A percentile compares a stretch with the other conserved stretches of the same genome.
Conservation (phyloP, 139 green algal genomes). For the Chlamydomonas asymmetrica region DNA sequence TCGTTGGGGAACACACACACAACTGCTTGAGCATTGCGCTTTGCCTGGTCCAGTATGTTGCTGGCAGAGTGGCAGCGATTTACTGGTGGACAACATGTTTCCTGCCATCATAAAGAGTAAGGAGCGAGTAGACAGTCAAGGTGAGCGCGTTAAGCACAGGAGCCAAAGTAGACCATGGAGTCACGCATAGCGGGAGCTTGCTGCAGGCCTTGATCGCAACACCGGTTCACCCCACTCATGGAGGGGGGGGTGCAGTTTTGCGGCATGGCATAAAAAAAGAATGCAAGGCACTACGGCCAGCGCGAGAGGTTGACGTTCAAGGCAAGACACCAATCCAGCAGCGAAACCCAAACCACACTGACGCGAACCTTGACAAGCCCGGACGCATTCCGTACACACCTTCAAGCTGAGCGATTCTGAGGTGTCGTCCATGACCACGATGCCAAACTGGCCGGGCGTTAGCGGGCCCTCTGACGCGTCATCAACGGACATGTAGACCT, state of each 20-base stretch:
- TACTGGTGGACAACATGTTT: background rate
- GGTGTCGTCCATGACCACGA: conserved; percentile 3
- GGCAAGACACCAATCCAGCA: background rate
- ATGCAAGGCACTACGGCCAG: too few relatives aligned
- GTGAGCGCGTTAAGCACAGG: too few relatives aligned
- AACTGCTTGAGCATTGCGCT: too few relatives aligned
- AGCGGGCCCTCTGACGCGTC: conserved; percentile 1
- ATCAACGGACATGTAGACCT: background rate
- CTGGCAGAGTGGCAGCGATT: too few relatives aligned
- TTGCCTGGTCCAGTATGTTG: too few relatives aligned
- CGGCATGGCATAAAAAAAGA: too few relatives aligned
- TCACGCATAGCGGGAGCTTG: too few relatives aligned
- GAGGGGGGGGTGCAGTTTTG: too few relatives aligned
- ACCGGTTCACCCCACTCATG: too few relatives aligned
- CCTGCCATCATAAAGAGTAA: background rate
- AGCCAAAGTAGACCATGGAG: too few relatives aligned
- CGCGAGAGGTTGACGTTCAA: too few relatives aligned
- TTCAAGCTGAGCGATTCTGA: background rate
- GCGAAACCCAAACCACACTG: background rate
- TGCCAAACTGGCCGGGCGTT: background rate
- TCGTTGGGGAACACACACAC: background rate
- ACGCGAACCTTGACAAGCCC: background rate
- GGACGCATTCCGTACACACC: background rate
- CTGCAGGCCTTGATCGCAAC: too few relatives aligned
- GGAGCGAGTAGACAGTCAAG: background rate